A percentile compares a stretch with the other conserved stretches of the same genome.
phyloP scores from a whole-genome alignment of 2,329 filamentous ascomycete genomes.

The Eutypella sp. region DNA sequence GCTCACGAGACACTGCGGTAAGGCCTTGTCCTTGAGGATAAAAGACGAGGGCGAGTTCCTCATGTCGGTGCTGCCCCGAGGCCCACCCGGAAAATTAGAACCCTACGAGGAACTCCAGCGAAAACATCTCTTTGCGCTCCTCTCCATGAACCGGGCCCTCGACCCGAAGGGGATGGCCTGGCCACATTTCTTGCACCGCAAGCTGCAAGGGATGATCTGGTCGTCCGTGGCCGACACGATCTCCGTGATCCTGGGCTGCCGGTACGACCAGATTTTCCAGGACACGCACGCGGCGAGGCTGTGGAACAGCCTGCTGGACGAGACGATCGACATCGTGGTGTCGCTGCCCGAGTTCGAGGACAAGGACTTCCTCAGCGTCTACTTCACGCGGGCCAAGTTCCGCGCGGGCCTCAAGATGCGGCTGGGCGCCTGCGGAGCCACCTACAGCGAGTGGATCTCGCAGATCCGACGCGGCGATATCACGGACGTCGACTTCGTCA shows the following conservation, averaged over 20 bases:
- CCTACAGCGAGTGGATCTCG: conserved; percentile 63
- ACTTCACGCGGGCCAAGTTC: conserved; percentile 56
- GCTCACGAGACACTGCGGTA: conserved; percentile 10
- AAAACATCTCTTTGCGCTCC: conserved; percentile 56
- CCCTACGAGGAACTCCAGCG: conserved; percentile 21
- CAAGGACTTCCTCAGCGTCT: conserved; percentile 45
- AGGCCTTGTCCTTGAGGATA: conserved; percentile 35
- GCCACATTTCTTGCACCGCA: conserved; percentile 61
- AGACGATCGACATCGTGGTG: conserved; percentile 68
- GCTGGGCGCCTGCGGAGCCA: conserved; percentile 49
- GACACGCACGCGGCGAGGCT: conserved; percentile 62
- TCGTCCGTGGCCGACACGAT: conserved; percentile 75
- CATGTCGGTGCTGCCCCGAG: conserved; percentile 12
- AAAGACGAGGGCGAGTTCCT: conserved; percentile 23
- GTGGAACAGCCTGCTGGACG: conserved; percentile 66
- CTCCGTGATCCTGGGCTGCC: conserved; percentile 71
- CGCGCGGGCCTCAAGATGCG: conserved; percentile 55
- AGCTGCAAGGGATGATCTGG: conserved; percentile 74
- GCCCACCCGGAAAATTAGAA: too few species aligned
- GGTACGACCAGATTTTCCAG: conserved; percentile 65
- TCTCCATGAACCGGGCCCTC: conserved; percentile 59
- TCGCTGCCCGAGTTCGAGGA: conserved; percentile 68
- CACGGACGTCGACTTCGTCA: conserved; percentile 80
- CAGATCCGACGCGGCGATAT: conserved; percentile 55
- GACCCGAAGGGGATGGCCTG: conserved; percentile 54